Base-by-base conservation (phyloP, 805 yeast species). In the Candida tibetensis region DNA sequence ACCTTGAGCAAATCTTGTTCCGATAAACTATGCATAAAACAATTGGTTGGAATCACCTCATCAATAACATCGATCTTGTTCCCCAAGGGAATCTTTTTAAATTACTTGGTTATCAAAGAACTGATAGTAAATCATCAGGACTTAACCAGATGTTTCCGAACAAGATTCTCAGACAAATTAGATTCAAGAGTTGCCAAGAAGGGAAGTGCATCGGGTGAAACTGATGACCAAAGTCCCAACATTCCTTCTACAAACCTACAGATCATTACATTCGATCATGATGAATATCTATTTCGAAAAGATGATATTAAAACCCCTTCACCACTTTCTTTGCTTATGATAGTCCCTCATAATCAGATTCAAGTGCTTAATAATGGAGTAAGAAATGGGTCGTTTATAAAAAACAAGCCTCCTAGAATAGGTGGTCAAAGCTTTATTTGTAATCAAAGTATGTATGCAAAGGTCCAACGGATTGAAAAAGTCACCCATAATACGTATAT, bases 1-100 rank as follows among this genome's bases (percentile, higher is more conserved):
- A 76, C 95, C 0, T 58, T 74, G 34, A 85, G 95, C 21, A 91
- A 89, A 57, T 86, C 96, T 1, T 91, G 98, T 56, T 79, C 95
- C 1, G 98, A 91, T 57, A 91, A 91, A 52, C 57, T 91, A 17
- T 71, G 85, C 30, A 36, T 82, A 34, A 72, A 72, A 41, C 96
- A 87, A 55, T 60, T 64, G 25, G 64, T 68, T 0, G 83, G 88
- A 0, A 34, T 82, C 2, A 55, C 76, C 29, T 81, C 74, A 47
- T 52, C 76, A 3, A 34, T 74, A 5, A 71, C 75, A 2, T 64
- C 69, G 27, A 42, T 37, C 1, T 35, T 69, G 28, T 48, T 56
- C n/a, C 57, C 66, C 0, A 52, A 54, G 0, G 66, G 67, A 4
- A 52, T 65, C 10, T 73, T 45, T 40, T 50, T 85, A 18, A 62